Evolutionary conservation across 1,284 basidiomycete genomes (phyloP).

Genomic region (Fomes fomentarius): DNA sequence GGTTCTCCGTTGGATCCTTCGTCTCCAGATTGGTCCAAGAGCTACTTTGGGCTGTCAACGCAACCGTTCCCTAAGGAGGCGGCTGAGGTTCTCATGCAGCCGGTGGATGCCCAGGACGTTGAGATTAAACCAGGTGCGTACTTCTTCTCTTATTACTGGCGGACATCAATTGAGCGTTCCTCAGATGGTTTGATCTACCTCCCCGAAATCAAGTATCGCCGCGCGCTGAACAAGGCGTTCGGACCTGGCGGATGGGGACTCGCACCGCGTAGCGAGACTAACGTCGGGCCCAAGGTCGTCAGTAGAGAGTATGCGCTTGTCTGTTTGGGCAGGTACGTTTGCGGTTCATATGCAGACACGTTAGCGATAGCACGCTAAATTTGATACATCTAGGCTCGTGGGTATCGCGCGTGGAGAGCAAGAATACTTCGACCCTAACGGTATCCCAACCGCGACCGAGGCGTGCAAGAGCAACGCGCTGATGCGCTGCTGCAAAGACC

Average conservation of each 20-base stretch:
- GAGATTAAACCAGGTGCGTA: constrained; percentile 91
- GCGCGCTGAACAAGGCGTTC: constrained; percentile 92
- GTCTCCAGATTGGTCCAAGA: constrained; percentile 81
- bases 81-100: constrained; percentile 74
- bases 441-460: constrained; percentile 93
- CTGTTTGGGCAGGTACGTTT: constrained; percentile 80
- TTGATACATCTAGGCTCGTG: constrained; percentile 65
- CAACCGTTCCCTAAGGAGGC: constrained; percentile 82
- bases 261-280: constrained; percentile 91
- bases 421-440: constrained; percentile 93
- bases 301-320: constrained; percentile 95
- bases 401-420: constrained; percentile 94
- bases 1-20: constrained; percentile 20
- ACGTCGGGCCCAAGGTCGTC: constrained; percentile 88
- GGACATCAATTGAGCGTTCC: neutral
- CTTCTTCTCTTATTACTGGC: neutral
- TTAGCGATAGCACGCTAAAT: neutral
- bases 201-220: constrained; percentile 98
- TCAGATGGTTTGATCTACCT: constrained; percentile 93
- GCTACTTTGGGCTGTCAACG: constrained; percentile 82
- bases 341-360: neutral
- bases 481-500: constrained; percentile 98
- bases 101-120: constrained; percentile 79
- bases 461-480: constrained; percentile 96
- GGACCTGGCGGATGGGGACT: constrained; percentile 98